These are phyloP conservation scores for Fusarium continuum DNA, from an alignment of 2,329 filamentous ascomycete genomes.

Conservation along the genomic window DNA sequence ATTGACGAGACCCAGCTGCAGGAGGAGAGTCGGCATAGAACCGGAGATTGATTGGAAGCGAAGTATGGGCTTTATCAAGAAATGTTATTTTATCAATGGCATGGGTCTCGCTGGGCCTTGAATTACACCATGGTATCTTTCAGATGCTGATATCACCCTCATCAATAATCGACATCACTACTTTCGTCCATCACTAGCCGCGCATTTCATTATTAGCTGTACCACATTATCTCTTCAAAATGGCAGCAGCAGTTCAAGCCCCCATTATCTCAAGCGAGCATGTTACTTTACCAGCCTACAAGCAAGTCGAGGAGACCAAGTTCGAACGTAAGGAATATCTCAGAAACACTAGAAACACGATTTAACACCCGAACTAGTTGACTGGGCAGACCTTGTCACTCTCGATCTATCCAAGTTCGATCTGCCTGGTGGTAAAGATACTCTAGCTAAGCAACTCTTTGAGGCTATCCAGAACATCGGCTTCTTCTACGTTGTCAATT, in stretches of 20 bases:
- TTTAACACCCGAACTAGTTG: neutral
- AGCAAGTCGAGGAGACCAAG: neutral
- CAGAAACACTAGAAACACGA: accelerated
- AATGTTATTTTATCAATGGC: no score
- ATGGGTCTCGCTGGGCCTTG: no score
- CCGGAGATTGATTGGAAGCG: no score
- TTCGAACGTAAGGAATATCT: neutral
- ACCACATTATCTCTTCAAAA: neutral
- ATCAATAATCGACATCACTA: no score
- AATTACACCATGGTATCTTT: no score
- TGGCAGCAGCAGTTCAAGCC: neutral
- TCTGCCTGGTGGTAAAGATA: neutral
- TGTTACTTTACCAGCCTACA: neutral
- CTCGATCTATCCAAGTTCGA: neutral
- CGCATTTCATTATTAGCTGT: neutral
- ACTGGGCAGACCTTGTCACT: neutral
- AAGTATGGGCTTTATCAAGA: no score
- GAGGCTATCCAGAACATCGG: neutral
- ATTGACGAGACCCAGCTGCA: neutral
- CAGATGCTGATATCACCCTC: no score
- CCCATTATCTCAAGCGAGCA: neutral
- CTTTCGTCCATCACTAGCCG: neutral
- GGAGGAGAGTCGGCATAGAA: no score
- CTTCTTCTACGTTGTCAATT: neutral
- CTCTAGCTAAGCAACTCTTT: neutral